Percentiles rank a stretch among this genome's conserved stretches.
These are phyloP conservation scores for Phyllosticta citriasiana DNA, from an alignment of 2,329 filamentous ascomycete genomes.

Conservation along the genomic window DNA sequence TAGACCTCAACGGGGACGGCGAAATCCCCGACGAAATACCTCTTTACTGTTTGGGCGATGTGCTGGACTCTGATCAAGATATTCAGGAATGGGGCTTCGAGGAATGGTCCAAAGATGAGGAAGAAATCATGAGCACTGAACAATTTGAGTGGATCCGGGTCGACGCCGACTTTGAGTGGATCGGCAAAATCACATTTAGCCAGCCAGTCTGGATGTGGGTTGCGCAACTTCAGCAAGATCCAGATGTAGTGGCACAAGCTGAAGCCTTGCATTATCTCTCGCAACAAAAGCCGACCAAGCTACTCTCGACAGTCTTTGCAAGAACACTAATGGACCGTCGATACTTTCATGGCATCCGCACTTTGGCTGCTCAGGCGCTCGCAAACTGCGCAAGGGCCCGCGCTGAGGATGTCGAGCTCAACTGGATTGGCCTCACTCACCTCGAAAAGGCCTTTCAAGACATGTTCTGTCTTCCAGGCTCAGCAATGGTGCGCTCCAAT, in stretches of 20 bases:
- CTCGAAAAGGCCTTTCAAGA: conserved; percentile 78
- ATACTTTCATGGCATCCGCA: conserved; percentile 89
- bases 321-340: conserved; percentile 83
- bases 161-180: conserved; percentile 97
- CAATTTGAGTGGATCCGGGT: conserved; percentile 98
- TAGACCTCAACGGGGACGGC: conserved; percentile 50
- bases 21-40: conserved; percentile 64
- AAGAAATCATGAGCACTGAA: conserved; percentile 86
- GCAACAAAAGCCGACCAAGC: conserved; percentile 57
- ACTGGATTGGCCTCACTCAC: conserved; percentile 74
- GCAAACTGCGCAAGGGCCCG: conserved; percentile 58
- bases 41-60: conserved; percentile 85
- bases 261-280: conserved; percentile 67
- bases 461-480: conserved; percentile 74
- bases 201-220: conserved; percentile 97
- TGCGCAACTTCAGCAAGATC: conserved; percentile 91
- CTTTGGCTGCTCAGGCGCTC: conserved; percentile 70
- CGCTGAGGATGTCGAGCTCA: conserved; percentile 42
- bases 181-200: conserved; percentile 70
- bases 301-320: conserved; percentile 81
- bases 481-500: conserved; percentile 73
- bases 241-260: conserved; percentile 83
- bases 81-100: conserved; percentile 71
- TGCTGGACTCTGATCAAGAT: conserved; percentile 74
- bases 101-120: conserved; percentile 84